Base-by-base conservation (phyloP, 495 filamentous ascomycete genomes). In the Podospora pseudocomata region DNA sequence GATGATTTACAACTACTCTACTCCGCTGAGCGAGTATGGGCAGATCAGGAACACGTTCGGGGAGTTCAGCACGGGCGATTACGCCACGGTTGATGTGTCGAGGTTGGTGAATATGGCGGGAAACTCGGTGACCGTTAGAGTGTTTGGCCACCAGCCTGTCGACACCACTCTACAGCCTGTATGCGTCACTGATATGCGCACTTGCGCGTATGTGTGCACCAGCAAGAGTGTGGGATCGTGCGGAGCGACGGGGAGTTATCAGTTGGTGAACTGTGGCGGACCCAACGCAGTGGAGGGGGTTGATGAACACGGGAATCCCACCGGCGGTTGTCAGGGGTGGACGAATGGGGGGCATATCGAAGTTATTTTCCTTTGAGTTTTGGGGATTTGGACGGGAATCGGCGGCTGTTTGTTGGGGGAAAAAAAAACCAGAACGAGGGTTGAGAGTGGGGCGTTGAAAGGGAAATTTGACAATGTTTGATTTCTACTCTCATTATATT, bases 51-150 rank as follows among this genome's bases (percentile, higher is more conserved):
- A 82, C 65, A 80, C 77, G n/a, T 78, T 78, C 70, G 72, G 74
- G 39, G 80, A 82, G 70, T 75, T 76, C 70, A 80, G 65, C 66
- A 75, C 70, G 0, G 74, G 73, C 15, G 16, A 11, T 0, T 74
- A 55, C 5, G 79, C 76, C 55, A 75, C 72, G n/a, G 69, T 77
- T 28, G 78, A 82, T 65, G 71, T 82, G 32, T 77, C 75, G 15
- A 66, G 77, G 26, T 68, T 80, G 34, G 75, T 80, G 62, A 79
- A 80, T 65, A 80, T 82, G 80, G 60, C 64, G 28, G 80, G 80
- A 16, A 63, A 76, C 64, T 20, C 60, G 39, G 78, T 82, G 74
- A 70, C 66, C 16, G 64, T 75, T 7, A 11, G 28, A 32, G 70
- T 71, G 1, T 54, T 34, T 32, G 57, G 44, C 60, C 67, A 66